Conservation (phyloP, 805 yeast species). For the Myxozyma geophila region DNA sequence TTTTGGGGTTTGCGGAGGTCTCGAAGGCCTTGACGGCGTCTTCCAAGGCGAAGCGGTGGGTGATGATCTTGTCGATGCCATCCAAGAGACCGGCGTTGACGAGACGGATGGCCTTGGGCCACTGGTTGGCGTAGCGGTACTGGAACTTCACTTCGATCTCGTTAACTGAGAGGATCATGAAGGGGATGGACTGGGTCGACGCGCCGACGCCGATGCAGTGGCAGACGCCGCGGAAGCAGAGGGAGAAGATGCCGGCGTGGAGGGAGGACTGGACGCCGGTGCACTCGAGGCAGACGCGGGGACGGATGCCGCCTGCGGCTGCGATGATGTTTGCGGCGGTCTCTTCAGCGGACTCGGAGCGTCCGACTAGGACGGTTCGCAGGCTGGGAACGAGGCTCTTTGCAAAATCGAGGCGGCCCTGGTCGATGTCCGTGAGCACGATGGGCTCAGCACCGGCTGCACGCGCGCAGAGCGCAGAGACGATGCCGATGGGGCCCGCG, state of each 20-base stretch:
- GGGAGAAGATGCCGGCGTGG: conserved; percentile 52
- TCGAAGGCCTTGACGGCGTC: conserved; percentile 55
- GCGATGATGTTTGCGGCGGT: conserved; percentile 41
- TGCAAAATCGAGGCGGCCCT: conserved; percentile 54
- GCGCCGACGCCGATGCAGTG: conserved; percentile 60
- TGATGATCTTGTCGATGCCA: conserved; percentile 53
- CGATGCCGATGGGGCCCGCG: conserved; percentile 65
- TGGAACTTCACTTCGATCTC: conserved; percentile 58
- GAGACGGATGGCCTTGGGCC: conserved; percentile 61
- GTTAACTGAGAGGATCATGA: conserved; percentile 59
- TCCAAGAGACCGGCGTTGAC: conserved; percentile 50
- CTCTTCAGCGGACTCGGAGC: conserved; percentile 49
- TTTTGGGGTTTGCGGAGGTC: conserved; percentile 48
- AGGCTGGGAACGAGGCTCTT: conserved; percentile 53
- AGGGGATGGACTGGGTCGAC: conserved; percentile 55
- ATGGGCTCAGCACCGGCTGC: conserved; percentile 61
- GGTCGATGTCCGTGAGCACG: conserved; percentile 55
- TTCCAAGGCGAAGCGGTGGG: conserved; percentile 55
- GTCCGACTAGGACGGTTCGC: conserved; percentile 51
- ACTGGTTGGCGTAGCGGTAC: conserved; percentile 60
- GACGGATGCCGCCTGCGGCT: conserved; percentile 51
- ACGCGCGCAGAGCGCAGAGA: conserved; percentile 53
- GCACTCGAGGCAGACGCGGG: conserved; percentile 56
- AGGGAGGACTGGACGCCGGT: conserved; percentile 59
- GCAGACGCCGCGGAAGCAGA: conserved; percentile 54